A percentile compares a stretch with the other conserved stretches of the same genome.
phyloP scores from a whole-genome alignment of 176 grass and related monocot species.

The Paspalum vaginatum region DNA sequence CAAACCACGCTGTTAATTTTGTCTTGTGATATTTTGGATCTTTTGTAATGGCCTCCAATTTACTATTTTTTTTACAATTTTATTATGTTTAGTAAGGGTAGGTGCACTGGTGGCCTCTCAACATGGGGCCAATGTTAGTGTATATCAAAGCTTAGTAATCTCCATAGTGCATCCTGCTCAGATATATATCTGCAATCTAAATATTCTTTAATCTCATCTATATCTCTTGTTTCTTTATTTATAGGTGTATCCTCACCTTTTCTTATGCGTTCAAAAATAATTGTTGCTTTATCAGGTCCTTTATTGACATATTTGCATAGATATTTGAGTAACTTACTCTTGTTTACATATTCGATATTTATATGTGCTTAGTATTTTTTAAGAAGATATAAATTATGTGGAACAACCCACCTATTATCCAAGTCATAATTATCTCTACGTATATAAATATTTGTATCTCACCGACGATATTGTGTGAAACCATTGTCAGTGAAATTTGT shows the following conservation, averaged over 20 bases:
- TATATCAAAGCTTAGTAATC: neutral
- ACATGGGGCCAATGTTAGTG: neutral
- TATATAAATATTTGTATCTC: neutral
- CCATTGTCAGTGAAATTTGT: neutral
- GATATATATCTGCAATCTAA: neutral
- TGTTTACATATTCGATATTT: neutral
- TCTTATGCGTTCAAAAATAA: too few species aligned
- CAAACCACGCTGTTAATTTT: too few species aligned
- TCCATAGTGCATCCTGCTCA: neutral
- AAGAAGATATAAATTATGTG: neutral
- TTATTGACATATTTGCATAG: too few species aligned
- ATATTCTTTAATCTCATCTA: neutral
- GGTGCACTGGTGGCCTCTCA: too few species aligned
- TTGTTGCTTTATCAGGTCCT: too few species aligned
- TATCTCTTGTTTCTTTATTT: neutral
- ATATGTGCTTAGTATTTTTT: neutral
- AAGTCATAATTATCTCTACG: neutral
- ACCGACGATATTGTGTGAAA: neutral
- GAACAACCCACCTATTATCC: neutral
- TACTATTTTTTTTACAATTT: too few species aligned
- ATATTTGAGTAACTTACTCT: too few species aligned
- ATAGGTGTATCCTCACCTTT: too few species aligned
- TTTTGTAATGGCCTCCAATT: too few species aligned
- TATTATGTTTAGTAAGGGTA: too few species aligned
- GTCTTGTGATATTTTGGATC: too few species aligned